Conservation (phyloP, 1,139 yeast genomes). For the Spathaspora jeffriesii region DNA sequence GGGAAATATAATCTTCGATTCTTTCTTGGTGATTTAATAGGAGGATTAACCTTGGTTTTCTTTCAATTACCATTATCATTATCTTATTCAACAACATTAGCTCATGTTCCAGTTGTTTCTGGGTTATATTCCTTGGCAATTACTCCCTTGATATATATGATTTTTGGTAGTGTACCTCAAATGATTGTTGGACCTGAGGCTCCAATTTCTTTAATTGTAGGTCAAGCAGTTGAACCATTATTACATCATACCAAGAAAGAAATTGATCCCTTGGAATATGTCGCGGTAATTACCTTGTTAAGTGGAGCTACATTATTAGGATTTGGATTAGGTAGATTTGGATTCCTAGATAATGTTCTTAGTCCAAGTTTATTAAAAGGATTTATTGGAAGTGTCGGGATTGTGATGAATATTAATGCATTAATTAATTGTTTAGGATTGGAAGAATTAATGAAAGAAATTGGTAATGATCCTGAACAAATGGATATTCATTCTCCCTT, state of each 20-base stretch:
- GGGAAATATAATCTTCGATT: conserved; percentile 54
- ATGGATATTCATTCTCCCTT: conserved; percentile 77
- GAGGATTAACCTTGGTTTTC: conserved; percentile 87
- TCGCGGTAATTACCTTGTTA: conserved; percentile 72
- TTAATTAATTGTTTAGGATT: conserved; percentile 74
- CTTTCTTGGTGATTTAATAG: conserved; percentile 74
- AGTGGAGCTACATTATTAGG: conserved; percentile 77
- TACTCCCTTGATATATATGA: conserved; percentile 78
- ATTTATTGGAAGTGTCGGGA: conserved; percentile 90
- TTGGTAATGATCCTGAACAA: conserved; percentile 32
- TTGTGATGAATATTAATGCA: conserved; percentile 85
- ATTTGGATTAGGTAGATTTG: conserved; percentile 82
- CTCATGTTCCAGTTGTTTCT: conserved; percentile 86
- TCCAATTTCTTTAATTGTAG: conserved; percentile 87
- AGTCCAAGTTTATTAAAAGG: conserved; percentile 85
- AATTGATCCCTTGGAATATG: conserved; percentile 61
- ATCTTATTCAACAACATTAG: conserved; percentile 87
- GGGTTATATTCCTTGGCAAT: conserved; percentile 83
- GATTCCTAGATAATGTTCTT: conserved; percentile 85
- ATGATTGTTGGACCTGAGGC: conserved; percentile 98
- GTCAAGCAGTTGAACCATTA: conserved; percentile 81
- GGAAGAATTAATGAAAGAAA: conserved; percentile 32
- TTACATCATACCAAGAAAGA: conserved; percentile 50
- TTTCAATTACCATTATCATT: conserved; percentile 90
- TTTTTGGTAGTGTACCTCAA: conserved; percentile 92